These are phyloP conservation scores for Erythrophleum ivorense DNA, from an alignment of 331 rosid species.

Conservation along the genomic window DNA sequence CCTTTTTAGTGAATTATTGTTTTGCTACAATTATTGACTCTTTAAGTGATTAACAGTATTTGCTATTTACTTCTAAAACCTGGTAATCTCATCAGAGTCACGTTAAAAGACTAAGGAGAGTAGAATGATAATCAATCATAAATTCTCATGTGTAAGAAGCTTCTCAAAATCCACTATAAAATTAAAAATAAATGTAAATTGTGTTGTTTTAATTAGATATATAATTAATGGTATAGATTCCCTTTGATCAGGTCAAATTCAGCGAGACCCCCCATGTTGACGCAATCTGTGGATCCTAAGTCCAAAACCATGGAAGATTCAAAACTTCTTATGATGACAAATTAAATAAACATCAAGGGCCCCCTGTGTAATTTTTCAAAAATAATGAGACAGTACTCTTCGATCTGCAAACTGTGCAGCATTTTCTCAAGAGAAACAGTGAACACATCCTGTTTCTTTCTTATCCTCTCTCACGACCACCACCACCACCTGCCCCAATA, in stretches of 20 bases:
- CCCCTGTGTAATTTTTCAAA: background rate
- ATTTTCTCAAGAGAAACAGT: no score
- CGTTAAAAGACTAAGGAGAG: no score
- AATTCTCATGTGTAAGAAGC: background rate
- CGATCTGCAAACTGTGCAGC: background rate
- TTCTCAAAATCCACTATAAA: background rate
- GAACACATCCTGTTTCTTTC: background rate
- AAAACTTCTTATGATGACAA: constrained; percentile 6
- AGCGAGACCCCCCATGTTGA: constrained; percentile 27
- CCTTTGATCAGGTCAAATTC: constrained; percentile 35
- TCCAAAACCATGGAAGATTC: constrained; percentile 13
- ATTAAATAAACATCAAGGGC: background rate
- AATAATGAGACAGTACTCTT: background rate
- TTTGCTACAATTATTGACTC: background rate
- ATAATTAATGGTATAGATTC: background rate
- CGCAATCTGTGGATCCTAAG: constrained; percentile 33
- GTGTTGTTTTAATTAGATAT: background rate
- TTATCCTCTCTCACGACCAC: background rate
- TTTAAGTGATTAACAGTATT: no score
- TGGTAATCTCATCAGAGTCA: no score
- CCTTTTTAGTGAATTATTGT: background rate
- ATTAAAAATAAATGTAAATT: no score
- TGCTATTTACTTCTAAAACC: no score
- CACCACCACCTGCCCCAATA: no score
- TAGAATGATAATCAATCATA: no score